Evolutionary conservation across 2,329 filamentous ascomycete species (phyloP).

Genomic region (Colletotrichum melonis): DNA sequence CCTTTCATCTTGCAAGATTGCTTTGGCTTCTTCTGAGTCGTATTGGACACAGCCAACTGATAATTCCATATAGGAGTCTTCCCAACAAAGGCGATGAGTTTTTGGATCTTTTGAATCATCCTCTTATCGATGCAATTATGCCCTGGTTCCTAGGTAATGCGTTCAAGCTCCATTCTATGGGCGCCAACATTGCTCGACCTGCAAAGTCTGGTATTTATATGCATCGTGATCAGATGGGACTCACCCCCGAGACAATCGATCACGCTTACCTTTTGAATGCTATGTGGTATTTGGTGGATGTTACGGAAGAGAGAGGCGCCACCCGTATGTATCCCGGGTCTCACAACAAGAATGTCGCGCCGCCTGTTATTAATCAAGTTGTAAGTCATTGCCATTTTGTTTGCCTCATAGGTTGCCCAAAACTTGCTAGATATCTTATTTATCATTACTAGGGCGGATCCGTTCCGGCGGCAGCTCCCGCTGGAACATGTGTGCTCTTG

Average conservation of each 20-base stretch:
- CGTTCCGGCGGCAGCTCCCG: conserved; percentile 11
- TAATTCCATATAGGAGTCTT: not conserved
- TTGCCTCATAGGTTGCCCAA: too few species aligned
- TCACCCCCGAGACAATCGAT: conserved; percentile 2
- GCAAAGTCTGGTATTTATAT: conserved; percentile 20
- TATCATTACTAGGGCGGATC: not conserved
- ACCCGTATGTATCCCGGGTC: conserved; percentile 15
- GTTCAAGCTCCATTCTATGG: conserved; percentile 1
- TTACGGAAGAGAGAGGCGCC: conserved; percentile 9
- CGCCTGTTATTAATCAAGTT: not conserved
- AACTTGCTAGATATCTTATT: not conserved
- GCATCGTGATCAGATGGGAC: conserved; percentile 12
- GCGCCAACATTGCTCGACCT: conserved; percentile 7
- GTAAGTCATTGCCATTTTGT: not conserved
- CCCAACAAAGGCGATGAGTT: conserved; percentile 12
- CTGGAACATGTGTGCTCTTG: conserved; percentile 7
- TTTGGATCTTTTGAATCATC: conserved; percentile 9
- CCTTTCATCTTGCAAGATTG: too few species aligned
- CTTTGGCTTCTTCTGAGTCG: too few species aligned
- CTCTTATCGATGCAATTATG: conserved; percentile 7
- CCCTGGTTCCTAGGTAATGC: conserved; percentile 9
- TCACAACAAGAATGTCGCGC: conserved; percentile 7
- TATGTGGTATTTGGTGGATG: conserved; percentile 6
- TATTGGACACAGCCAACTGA: not conserved
- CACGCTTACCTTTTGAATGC: conserved; percentile 3